Base-by-base conservation (phyloP, 192 early-diverging fungal genomes). In the Coemansia sp. region DNA sequence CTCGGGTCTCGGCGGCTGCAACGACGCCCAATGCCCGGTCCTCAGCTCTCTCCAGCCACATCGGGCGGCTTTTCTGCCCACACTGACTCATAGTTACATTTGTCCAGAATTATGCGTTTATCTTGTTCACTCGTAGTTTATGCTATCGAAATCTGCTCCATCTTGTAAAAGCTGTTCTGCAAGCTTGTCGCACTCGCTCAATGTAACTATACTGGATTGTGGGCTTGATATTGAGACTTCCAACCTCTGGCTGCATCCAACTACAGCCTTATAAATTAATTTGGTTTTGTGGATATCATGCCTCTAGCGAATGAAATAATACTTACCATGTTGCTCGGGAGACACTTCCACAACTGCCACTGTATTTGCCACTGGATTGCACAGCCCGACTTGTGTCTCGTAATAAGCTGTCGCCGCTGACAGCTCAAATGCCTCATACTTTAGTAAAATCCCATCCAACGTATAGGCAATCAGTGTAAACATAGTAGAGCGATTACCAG, bases 311-410 rank as follows among this genome's bases (percentile, higher is more conserved):
- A 19, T 22, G 6, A 21, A 49, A 8, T 21, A 21, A 45, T 14
- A 66, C 76, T 49, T 79, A 69, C 76, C 76, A 39, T 66, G 51
- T 48, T 15, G 60, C 21, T 63, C 66, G 15, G 76, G 70, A 11
- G 76, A 58, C 2, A 73, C 70, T 21, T 79, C 67, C 21, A 79
- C 35, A 21, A 73, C 19, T 1, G 72, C 70, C 3, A 52, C 52
- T 12, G 70, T 32, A 5, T 56, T 41, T 21, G 66, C 56, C 10
- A 7, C 15, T 0, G 76, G 76, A 38, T 79, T 73, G 47, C 76
- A 72, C 25, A 79, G 53, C 3, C 76, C 76, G 4, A 62, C 49
- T 17, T 69, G 70, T 0, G 64, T 62, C 32, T 69, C 67, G 25
- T 66, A 79, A 29, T 21, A 79, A 0, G 39, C 49, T 11, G 63